Percentiles rank a stretch among this genome's conserved stretches.
phyloP scores from a whole-genome alignment of 192 early-diverging fungal genomes.

The Podila clonocystis region DNA sequence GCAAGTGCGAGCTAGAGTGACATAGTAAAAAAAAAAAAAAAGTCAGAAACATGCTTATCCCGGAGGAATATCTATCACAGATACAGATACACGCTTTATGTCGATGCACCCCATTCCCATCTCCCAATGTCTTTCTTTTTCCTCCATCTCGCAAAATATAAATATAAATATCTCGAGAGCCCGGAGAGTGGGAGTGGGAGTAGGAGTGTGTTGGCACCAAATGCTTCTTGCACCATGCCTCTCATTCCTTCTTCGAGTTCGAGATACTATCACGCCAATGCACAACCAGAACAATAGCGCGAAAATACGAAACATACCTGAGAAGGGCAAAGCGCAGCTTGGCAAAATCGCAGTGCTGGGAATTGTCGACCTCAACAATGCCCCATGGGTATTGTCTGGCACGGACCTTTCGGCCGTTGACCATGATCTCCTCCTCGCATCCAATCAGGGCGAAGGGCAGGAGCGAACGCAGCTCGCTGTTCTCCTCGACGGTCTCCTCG shows the following conservation, averaged over 20 bases:
- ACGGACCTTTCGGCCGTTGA: conserved; percentile 90
- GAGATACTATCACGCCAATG: neutral
- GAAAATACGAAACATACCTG: conserved; percentile 53
- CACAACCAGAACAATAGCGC: neutral
- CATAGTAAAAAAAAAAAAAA: neutral
- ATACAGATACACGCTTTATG: conserved; percentile 4
- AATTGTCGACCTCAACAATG: conserved; percentile 95
- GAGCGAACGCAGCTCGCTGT: conserved; percentile 89
- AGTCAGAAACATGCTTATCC: neutral
- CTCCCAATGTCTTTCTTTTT: neutral
- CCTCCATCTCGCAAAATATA: neutral
- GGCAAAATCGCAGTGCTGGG: conserved; percentile 97
- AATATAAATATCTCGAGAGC: too few species aligned
- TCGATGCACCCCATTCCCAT: neutral
- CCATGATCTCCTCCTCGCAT: conserved; percentile 88
- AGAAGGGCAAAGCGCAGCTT: conserved; percentile 91
- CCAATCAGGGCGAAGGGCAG: conserved; percentile 98
- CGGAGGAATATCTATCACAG: neutral
- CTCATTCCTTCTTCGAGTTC: too few species aligned
- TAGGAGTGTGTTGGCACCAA: too few species aligned
- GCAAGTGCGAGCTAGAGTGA: conserved; percentile 87
- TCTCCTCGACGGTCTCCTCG: conserved; percentile 98
- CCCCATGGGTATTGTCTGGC: conserved; percentile 98
- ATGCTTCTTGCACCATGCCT: too few species aligned
- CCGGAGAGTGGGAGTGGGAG: too few species aligned